These are phyloP conservation scores for Heimioporus sp. DNA, from an alignment of 768 basidiomycete genomes.

Conservation along the genomic window DNA sequence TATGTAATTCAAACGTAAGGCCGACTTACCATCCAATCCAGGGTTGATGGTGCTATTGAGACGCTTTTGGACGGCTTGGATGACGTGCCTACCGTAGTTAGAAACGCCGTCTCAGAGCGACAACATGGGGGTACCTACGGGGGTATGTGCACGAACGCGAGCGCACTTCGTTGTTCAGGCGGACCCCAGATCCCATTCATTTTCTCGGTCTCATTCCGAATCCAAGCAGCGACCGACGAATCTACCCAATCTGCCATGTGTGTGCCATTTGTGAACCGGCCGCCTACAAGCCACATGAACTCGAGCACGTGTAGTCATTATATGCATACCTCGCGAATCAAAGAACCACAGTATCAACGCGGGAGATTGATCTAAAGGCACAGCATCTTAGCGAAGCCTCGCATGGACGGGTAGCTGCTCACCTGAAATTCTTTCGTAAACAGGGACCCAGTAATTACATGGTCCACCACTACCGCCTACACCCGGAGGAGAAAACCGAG, in stretches of 20 bases:
- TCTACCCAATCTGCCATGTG: constrained; percentile 70
- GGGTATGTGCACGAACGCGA: constrained; percentile 77
- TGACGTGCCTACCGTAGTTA: constrained; percentile 13
- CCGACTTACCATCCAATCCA: constrained; percentile 40
- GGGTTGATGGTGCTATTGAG: constrained; percentile 41
- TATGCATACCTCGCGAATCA: constrained; percentile 59
- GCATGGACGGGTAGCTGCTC: neutral
- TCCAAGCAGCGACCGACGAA: constrained; percentile 58
- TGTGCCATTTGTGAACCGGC: constrained; percentile 43
- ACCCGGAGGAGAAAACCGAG: constrained; percentile 54
- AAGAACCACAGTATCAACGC: constrained; percentile 70
- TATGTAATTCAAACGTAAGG: neutral
- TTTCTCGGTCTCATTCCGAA: constrained; percentile 44
- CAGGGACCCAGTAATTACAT: constrained; percentile 78
- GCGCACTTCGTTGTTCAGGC: constrained; percentile 46
- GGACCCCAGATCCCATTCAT: constrained; percentile 65
- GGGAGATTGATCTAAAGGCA: constrained; percentile 39
- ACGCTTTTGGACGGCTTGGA: constrained; percentile 33
- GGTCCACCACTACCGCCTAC: constrained; percentile 64
- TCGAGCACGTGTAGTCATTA: neutral
- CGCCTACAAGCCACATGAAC: constrained; percentile 37
- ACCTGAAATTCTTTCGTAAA: constrained; percentile 42
- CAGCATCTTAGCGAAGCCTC: neutral
- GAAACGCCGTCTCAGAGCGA: neutral
- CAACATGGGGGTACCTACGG: constrained; percentile 43